Evolutionary conservation across 768 basidiomycete species (phyloP), one percentile per base, ranked within the genome.

Genomic region (Hypsizygus marmoreus): DNA sequence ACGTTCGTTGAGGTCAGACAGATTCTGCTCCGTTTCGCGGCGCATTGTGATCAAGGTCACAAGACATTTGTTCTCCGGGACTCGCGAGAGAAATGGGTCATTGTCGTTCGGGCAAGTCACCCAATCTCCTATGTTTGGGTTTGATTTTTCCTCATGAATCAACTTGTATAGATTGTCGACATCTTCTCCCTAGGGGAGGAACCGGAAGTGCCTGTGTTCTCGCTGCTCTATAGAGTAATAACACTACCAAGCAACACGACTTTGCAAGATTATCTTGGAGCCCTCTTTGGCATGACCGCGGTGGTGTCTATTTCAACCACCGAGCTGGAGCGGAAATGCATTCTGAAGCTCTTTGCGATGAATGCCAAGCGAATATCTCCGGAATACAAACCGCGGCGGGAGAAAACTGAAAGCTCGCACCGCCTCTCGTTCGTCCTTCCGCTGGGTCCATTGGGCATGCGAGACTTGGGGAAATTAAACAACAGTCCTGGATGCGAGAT

Each of bases 381-480:
- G 6, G 43, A 50, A 2, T 70, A 62, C 45, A 40, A 58, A 13
- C 57, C 65, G 0, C 43, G 44, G 25, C 30, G 59, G 45, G 25
- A 45, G 30, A 30, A 32, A 8, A 40, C 45, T n/a, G 65, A 68
- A 43, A 50, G 55, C 12, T 52, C 56, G 16, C 63, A 54, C 14
- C 50, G 16, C 26, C 25, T 54, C 6, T 66, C 71, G 6, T 70
- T 74, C 43, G 14, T 71, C 1, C 58, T 77, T 13, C 73, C 70
- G 1, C 51, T 73, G 12, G 66, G 65, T 6, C 67, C 66, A 0
- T 49, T 73, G 11, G 56, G 42, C 22, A 64, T 66, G 60, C 57
- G 59, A n/a, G 67, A 67, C n/a, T 43, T 73, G 20, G 72, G 67
- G 2, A 67, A 59, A 40, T 54, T 75, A 9, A 69, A 59, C 16